These are phyloP conservation scores for Sugiyamaella xylanicola DNA, from an alignment of 1,139 yeast genomes.

Conservation along the genomic window DNA sequence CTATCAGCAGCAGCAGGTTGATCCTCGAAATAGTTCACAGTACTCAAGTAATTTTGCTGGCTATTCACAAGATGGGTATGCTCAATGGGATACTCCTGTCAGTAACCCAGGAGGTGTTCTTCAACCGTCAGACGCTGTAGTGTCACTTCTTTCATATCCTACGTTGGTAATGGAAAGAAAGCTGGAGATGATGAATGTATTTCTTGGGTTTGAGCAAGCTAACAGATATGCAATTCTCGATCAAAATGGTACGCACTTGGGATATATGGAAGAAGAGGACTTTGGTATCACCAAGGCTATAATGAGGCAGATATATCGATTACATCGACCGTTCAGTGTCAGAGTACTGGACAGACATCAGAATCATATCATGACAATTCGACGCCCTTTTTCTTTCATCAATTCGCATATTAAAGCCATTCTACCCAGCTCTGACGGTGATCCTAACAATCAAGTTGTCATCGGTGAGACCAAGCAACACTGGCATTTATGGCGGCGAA, in stretches of 20 bases:
- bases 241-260: conserved; percentile 70
- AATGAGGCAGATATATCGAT: conserved; percentile 75
- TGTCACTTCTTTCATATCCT: conserved; percentile 67
- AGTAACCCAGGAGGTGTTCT: conserved; percentile 38
- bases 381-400: conserved; percentile 80
- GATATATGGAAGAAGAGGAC: conserved; percentile 81
- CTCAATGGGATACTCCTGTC: conserved; percentile 17
- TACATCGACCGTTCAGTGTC: conserved; percentile 85
- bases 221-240: conserved; percentile 76
- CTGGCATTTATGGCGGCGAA: conserved; percentile 93
- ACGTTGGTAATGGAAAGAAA: conserved; percentile 85
- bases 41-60: conserved; percentile 12
- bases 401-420: conserved; percentile 82
- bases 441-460: conserved; percentile 45
- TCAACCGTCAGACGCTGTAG: conserved; percentile 57
- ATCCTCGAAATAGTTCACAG: neutral
- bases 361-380: conserved; percentile 60
- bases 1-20: neutral
- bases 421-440: conserved; percentile 52
- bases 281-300: conserved; percentile 67
- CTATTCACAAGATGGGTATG: conserved; percentile 12
- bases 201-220: conserved; percentile 90
- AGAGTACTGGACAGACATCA: conserved; percentile 77
- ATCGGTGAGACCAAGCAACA: conserved; percentile 88
- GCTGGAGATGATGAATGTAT: conserved; percentile 81